Conservation (phyloP, 352 stramenopile species). For the Saprolegnia parasitica region DNA sequence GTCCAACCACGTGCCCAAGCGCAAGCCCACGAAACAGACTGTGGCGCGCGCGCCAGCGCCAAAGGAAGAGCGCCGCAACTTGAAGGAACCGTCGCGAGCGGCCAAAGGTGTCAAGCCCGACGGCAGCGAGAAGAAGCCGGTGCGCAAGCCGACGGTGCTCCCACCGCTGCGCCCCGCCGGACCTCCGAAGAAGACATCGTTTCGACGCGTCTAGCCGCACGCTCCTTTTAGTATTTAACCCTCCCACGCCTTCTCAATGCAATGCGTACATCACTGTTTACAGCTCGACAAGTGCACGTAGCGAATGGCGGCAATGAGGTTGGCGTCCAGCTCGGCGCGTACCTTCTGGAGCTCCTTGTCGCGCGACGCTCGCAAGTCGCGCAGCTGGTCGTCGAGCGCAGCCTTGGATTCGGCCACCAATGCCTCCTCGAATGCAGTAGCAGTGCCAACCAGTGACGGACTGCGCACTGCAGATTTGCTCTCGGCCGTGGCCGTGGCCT, state of each 20-base stretch:
- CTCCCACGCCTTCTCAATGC: background rate
- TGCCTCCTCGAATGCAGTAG: background rate
- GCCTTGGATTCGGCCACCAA: background rate
- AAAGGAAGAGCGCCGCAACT: background rate
- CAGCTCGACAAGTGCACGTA: background rate
- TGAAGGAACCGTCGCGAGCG: no score
- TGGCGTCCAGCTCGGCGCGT: background rate
- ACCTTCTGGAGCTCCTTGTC: background rate
- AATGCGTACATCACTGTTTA: background rate
- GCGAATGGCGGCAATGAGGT: conserved; percentile 10
- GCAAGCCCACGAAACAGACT: background rate
- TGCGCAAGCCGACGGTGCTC: background rate
- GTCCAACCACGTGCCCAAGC: background rate
- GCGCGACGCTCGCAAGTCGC: background rate
- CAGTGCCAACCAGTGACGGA: background rate
- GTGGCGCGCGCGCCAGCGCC: background rate
- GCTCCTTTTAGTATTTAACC: background rate
- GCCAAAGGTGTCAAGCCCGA: no score
- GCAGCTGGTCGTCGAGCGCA: background rate
- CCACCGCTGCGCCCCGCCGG: background rate
- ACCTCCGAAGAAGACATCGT: background rate
- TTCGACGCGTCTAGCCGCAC: background rate
- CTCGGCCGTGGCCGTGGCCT: background rate
- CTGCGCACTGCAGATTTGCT: background rate
- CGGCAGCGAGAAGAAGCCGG: background rate